A percentile compares a stretch with the other conserved stretches of the same genome.
Evolutionary conservation across 768 basidiomycete species (phyloP).

Genomic region (Calvatia gigantea): DNA sequence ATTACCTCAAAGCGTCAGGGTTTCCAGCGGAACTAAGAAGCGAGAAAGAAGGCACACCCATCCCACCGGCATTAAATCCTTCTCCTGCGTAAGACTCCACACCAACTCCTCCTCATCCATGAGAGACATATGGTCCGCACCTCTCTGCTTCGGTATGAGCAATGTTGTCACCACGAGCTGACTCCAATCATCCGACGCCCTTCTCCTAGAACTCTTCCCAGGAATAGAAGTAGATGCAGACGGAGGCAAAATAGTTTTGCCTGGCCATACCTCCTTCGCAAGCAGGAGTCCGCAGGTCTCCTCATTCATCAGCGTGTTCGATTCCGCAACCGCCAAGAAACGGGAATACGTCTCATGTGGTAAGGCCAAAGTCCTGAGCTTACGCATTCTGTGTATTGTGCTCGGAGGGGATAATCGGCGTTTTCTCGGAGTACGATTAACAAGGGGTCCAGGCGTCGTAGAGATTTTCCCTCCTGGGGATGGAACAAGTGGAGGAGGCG

Average conservation of each 20-base stretch:
- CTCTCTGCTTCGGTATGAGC: slow-evolving; percentile 82
- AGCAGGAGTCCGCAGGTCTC: slow-evolving; percentile 88
- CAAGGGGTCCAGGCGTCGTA: neutral
- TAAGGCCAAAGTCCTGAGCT: slow-evolving; percentile 59
- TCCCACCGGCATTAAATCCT: slow-evolving; percentile 80
- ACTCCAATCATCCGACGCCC: slow-evolving; percentile 28
- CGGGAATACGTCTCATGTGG: slow-evolving; percentile 69
- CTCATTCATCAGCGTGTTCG: slow-evolving; percentile 72
- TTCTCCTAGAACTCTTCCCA: neutral
- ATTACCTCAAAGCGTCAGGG: no score
- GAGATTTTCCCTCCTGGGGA: neutral
- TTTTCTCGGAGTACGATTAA: slow-evolving; percentile 10
- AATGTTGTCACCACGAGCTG: slow-evolving; percentile 76
- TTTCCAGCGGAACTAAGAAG: no score
- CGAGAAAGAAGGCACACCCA: slow-evolving; percentile 65
- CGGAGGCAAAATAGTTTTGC: neutral
- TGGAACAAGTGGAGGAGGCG: slow-evolving; percentile 9
- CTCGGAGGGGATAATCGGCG: slow-evolving; percentile 10
- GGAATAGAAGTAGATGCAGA: neutral
- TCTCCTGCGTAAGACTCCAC: slow-evolving; percentile 77
- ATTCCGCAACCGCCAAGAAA: slow-evolving; percentile 73
- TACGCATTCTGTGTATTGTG: neutral
- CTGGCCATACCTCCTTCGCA: slow-evolving; percentile 41
- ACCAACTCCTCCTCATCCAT: slow-evolving; percentile 91
- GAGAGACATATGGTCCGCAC: slow-evolving; percentile 87